Conservation (phyloP, 2,329 filamentous ascomycete species). For the Talaromyces pinophilus region DNA sequence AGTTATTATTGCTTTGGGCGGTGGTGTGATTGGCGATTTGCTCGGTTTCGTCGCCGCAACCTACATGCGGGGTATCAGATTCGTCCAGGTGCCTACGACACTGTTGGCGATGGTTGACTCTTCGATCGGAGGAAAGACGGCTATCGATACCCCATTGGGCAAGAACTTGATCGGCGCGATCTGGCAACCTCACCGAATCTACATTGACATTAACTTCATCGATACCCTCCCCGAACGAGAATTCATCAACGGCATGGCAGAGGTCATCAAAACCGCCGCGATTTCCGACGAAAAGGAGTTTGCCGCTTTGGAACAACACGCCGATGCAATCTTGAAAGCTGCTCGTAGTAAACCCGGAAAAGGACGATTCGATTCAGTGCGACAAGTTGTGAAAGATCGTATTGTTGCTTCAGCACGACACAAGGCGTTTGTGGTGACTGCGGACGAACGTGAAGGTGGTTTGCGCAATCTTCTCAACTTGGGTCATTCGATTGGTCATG, state of each 20-base stretch:
- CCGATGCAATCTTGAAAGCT: slow-evolving; percentile 71
- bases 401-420: slow-evolving; percentile 88
- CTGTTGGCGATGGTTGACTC: slow-evolving; percentile 97
- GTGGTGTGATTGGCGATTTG: slow-evolving; percentile 97
- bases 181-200: slow-evolving; percentile 93
- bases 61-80: slow-evolving; percentile 96
- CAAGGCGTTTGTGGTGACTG: slow-evolving; percentile 92
- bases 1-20: slow-evolving; percentile 89
- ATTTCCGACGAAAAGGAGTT: slow-evolving; percentile 94
- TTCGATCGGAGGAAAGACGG: slow-evolving; percentile 96
- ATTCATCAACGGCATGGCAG: slow-evolving; percentile 98
- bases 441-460: slow-evolving; percentile 91
- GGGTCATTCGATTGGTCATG: slow-evolving; percentile 96
- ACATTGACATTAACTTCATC: slow-evolving; percentile 89
- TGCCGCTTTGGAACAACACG: slow-evolving; percentile 76
- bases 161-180: slow-evolving; percentile 97
- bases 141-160: slow-evolving; percentile 91
- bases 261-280: slow-evolving; percentile 95
- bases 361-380: slow-evolving; percentile 69
- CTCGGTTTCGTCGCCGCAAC: slow-evolving; percentile 96
- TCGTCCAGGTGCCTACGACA: slow-evolving; percentile 95
- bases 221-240: slow-evolving; percentile 87
- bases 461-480: slow-evolving; percentile 95
- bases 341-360: slow-evolving; percentile 61
- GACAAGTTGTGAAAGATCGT: slow-evolving; percentile 70